Evolutionary conservation across 768 basidiomycete species (phyloP), one percentile per base, ranked within the genome.

Genomic region (Termitomyces sp.): DNA sequence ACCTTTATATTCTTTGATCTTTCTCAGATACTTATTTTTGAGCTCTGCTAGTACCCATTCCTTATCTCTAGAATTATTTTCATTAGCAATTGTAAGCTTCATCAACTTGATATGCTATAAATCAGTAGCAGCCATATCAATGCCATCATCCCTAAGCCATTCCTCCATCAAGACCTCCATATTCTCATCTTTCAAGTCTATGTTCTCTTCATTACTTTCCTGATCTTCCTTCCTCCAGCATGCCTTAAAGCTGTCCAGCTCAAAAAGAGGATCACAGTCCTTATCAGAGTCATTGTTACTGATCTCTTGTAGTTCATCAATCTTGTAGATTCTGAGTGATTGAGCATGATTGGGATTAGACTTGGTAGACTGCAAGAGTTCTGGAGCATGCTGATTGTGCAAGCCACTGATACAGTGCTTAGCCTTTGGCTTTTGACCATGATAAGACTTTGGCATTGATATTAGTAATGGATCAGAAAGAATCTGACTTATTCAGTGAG

Each of bases 1-100:
- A 23, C 23, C 23, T 23, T 23, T 23, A 23, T 23, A 23, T 3
- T 30, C 30, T 30, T 8, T 30, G 30, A 50, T 57, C 23, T 60
- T 53, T 9, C 15, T 19, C 41, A 33, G 15, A 46, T 53, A 53
- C 42, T 53, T 53, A 5, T 44, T 53, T 19, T 26, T 38, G 23
- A 60, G 23, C 43, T 53, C 46, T 31, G 42, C 48, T 21, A 44
- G 59, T 15, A 53, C 26, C 45, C 55, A 56, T 33, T 59, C 37
- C 37, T 53, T 51, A 57, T 60, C 56, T 37, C 19, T 9, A 38
- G 50, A 52, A 46, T 60, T 52, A 41, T 58, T 47, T 50, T 53
- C 40, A 55, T 55, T 38, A 30, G 35, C 26, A 43, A 56, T 51
- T 28, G 38, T 42, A 38, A 51, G 49, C 6, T 44, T 43, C 28